Base-by-base conservation (phyloP, 768 basidiomycete genomes). In the Gymnopilus junonius region DNA sequence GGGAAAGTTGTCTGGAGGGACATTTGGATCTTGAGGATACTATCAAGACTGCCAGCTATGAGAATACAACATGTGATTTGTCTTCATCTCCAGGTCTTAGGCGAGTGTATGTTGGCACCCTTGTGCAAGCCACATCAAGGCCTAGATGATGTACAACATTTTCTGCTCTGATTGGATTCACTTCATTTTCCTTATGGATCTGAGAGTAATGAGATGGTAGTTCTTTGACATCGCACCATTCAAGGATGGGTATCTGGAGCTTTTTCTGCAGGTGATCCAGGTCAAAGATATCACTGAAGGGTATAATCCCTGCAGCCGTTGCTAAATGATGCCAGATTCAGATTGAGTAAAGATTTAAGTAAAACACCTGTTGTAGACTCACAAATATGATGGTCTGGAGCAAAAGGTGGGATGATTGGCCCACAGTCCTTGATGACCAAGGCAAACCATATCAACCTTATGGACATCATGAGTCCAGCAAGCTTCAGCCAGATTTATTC, bases 151-250 rank as follows among this genome's bases (percentile, higher is more conserved):
- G 64, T 14, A 74, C 61, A 11, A 74, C 64, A 46, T 71, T 70
- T 37, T 67, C 65, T 23, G 74, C 69, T 21, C 63, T 57, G 39
- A 67, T 68, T 21, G 76, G 75, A 15, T 75, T 63, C 17, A 57
- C 34, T 45, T 74, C 62, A 21, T 63, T 58, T 42, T 59, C 53
- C 12, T 67, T 70, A 61, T 66, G 53, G 58, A 61, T 64, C 48
- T 67, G 66, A 8, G 70, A 67, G 48, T 64, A 25, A 32, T 58
- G 60, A 43, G 69, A 61, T n/a, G 75, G 65, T 4, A 75, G 50
- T 34, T 69, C 67, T 67, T 85, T 85, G 12, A 85, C 74, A 54
- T 83, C 79, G 27, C 73, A 72, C 84, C 84, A 85, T 72, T 86
- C 82, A 8, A 85, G 69, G 45, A 85, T 62, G 1, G 82, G 80